Conservation (phyloP, 2,329 filamentous ascomycete species). For the Cladosporium sp. region DNA sequence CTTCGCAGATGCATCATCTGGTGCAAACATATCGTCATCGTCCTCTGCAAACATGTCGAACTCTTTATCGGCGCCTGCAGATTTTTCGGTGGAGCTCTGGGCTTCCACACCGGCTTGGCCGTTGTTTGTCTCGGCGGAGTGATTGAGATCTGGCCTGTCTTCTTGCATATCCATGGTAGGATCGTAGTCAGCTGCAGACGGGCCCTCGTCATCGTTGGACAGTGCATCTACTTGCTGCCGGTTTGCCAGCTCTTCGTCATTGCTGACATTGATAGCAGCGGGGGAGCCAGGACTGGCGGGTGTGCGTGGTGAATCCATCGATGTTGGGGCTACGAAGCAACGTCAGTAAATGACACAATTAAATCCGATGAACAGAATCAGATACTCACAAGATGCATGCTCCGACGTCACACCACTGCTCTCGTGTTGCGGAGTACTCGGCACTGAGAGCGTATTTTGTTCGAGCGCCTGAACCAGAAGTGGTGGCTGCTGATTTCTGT, state of each 20-base stretch:
- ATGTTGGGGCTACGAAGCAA: slow-evolving; percentile 23
- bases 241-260: slow-evolving; percentile 43
- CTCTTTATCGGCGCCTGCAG: slow-evolving; percentile 48
- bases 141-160: slow-evolving; percentile 51
- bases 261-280: slow-evolving; percentile 42
- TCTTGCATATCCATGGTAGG: slow-evolving; percentile 74
- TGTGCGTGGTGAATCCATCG: slow-evolving; percentile 31
- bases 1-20: slow-evolving; percentile 44
- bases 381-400: slow-evolving; percentile 19
- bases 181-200: slow-evolving; percentile 92
- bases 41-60: slow-evolving; percentile 65
- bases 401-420: slow-evolving; percentile 29
- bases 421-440: slow-evolving; percentile 51
- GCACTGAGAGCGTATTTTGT: slow-evolving; percentile 53
- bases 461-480: slow-evolving; percentile 71
- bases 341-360: neutral
- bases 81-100: neutral
- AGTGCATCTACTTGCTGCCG: slow-evolving; percentile 31
- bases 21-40: slow-evolving; percentile 87
- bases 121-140: slow-evolving; percentile 18
- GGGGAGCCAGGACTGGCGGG: slow-evolving; percentile 35
- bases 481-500: slow-evolving; percentile 60
- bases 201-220: slow-evolving; percentile 61
- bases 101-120: neutral
- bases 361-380: neutral